Base-by-base conservation (phyloP, 2,329 filamentous ascomycete genomes). In the Ophiostoma populinum region DNA sequence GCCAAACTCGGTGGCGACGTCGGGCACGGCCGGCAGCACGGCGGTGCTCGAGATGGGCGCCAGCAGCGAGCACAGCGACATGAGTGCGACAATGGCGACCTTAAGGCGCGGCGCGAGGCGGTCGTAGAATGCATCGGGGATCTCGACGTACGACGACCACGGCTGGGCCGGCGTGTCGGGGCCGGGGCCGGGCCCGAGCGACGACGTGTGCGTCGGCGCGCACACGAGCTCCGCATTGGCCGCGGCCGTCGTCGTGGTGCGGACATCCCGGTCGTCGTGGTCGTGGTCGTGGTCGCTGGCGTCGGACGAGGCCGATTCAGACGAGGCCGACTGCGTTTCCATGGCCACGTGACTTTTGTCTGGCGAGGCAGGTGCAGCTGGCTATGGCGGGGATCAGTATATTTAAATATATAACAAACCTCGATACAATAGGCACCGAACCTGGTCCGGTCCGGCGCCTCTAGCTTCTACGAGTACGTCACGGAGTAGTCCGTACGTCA, bases 11-110 rank as follows among this genome's bases (percentile, higher is more conserved):
- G 49, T 52, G 5, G 71, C 73, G 5, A 80, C 69, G 49, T 80
- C 73, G 2, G 75, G 74, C 8, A 75, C 61, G 10, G 73, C 75
- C 1, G 74, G 61, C 21, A 80, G 51, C 25, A 80, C 69, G 1
- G 70, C 68, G 0, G 75, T 80, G 5, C 66, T 73, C 3, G 67
- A 71, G 20, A 79, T 67, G 1, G 81, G 81, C 1, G 80, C 74
- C 29, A 87, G 59, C 43, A 87, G 82, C 18, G 75, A 72, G 54
- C 78, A 83, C 49, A 76, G 80, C 1, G 78, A 75, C 35, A 86
- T 55, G 6, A 85, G 64, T 8, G 61, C 58, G 12, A 83, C 75
- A 35, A 87, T 79, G 41, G 72, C 47, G 3, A 63, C 49, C 53
- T 87, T 90, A 26, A 74, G 67, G 12, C 57, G 55, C 4, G 55